Evolutionary conservation across 768 basidiomycete species (phyloP).

Genomic region (Russula brevipes): DNA sequence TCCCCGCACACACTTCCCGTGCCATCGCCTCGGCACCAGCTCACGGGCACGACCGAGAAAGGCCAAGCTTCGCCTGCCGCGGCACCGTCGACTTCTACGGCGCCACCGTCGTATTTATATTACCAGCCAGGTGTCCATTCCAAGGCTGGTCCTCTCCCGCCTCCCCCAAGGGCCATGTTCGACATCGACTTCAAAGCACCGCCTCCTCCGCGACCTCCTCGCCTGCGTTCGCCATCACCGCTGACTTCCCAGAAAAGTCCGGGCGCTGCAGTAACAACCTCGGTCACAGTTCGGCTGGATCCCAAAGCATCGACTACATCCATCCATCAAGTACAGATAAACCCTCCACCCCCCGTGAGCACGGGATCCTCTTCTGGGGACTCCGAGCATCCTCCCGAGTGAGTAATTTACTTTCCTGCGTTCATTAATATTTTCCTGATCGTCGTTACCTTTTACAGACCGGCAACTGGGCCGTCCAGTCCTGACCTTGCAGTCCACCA

Average conservation of each 20-base stretch:
- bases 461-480: neutral
- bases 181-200: constrained; percentile 40
- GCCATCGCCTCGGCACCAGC: neutral
- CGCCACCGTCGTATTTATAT: constrained; percentile 44
- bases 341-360: neutral
- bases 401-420: neutral
- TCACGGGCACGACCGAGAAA: neutral
- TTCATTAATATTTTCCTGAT: neutral
- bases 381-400: constrained; percentile 14
- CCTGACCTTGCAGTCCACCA: constrained; percentile 7
- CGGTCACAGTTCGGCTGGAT: constrained; percentile 47
- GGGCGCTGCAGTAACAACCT: constrained; percentile 21
- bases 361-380: constrained; percentile 3
- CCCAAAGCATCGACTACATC: constrained; percentile 17
- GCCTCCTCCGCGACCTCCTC: constrained; percentile 57
- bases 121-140: constrained; percentile 67
- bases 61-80: neutral
- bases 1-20: neutral
- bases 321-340: constrained; percentile 16
- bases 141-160: constrained; percentile 68
- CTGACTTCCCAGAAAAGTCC: constrained; percentile 35
- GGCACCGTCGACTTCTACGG: neutral
- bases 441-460: constrained; percentile 6
- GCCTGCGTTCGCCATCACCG: constrained; percentile 50
- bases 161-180: constrained; percentile 56